These are phyloP conservation scores for Magnaporthiopsis incrustans DNA, from an alignment of 2,329 filamentous ascomycete genomes.

Conservation along the genomic window DNA sequence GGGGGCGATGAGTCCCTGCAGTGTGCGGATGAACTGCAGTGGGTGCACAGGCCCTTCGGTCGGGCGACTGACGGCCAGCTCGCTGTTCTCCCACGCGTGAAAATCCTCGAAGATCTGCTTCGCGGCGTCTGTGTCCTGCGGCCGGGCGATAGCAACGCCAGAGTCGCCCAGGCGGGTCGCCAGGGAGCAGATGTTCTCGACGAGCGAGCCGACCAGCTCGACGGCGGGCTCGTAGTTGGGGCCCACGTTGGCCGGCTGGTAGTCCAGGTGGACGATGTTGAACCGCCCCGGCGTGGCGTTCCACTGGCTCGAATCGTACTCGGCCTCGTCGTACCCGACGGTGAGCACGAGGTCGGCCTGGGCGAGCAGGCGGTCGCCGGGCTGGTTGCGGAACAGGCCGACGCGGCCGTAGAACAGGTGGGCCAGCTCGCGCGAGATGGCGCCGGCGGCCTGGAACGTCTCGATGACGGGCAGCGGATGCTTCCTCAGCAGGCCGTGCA, in stretches of 20 bases:
- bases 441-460: conserved; percentile 41
- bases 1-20: conserved; percentile 31
- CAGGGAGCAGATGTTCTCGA: conserved; percentile 30
- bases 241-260: conserved; percentile 29
- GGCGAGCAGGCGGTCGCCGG: conserved; percentile 34
- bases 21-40: conserved; percentile 33
- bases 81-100: conserved; percentile 23
- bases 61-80: conserved; percentile 10
- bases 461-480: conserved; percentile 38
- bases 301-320: conserved; percentile 38
- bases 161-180: conserved; percentile 18
- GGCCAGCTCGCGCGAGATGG: conserved; percentile 32
- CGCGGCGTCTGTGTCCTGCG: conserved; percentile 27
- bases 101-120: conserved; percentile 26
- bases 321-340: conserved; percentile 37
- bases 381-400: conserved; percentile 40
- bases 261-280: conserved; percentile 36
- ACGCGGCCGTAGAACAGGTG: conserved; percentile 38
- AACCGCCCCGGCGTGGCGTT: conserved; percentile 26
- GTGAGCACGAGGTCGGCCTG: conserved; percentile 35
- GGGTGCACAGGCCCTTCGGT: conserved; percentile 30
- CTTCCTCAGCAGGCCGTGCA: conserved; percentile 31
- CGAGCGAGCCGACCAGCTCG: conserved; percentile 34
- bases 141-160: conserved; percentile 19
- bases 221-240: conserved; percentile 30